Percentiles rank a stretch among this genome's conserved stretches.
phyloP scores from a whole-genome alignment of 257 asterid species.

The Solanum gracilifrons region DNA sequence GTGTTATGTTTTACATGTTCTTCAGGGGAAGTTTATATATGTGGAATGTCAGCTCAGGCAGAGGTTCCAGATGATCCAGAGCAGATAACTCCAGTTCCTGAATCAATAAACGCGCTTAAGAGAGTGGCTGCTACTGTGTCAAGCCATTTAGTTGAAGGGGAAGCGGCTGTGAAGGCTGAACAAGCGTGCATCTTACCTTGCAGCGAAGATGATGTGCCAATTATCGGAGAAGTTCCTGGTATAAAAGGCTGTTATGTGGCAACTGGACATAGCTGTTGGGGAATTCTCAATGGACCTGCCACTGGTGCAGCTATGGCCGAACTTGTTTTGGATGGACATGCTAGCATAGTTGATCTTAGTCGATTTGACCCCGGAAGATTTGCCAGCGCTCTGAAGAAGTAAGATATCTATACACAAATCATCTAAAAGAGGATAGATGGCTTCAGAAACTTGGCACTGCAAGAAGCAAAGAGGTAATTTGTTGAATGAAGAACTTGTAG shows the following conservation, averaged over 20 bases:
- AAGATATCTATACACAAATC: background rate
- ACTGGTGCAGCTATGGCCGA: conserved; percentile 82
- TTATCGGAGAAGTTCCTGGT: conserved; percentile 77
- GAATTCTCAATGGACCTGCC: conserved; percentile 89
- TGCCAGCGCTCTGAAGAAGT: conserved; percentile 4
- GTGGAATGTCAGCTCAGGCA: conserved; percentile 80
- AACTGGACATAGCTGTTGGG: conserved; percentile 94
- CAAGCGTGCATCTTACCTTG: conserved; percentile 90
- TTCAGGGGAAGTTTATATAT: conserved; percentile 86
- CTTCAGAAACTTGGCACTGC: background rate
- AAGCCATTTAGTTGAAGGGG: conserved; percentile 63
- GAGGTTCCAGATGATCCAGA: conserved; percentile 89
- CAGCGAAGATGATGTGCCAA: conserved; percentile 62
- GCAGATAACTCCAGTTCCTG: conserved; percentile 47
- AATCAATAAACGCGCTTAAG: conserved; percentile 54
- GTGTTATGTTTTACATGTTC: background rate
- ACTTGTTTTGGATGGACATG: conserved; percentile 55
- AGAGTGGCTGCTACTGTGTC: conserved; percentile 61
- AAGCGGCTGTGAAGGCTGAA: conserved; percentile 61
- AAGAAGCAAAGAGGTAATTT: background rate
- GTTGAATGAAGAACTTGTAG: background rate
- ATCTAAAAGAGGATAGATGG: background rate
- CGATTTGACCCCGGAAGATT: conserved; percentile 54
- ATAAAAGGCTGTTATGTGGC: conserved; percentile 67
- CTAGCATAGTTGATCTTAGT: conserved; percentile 49